Base-by-base conservation (phyloP, 805 yeast species). In the Vanderwaltozyma yarrowii region DNA sequence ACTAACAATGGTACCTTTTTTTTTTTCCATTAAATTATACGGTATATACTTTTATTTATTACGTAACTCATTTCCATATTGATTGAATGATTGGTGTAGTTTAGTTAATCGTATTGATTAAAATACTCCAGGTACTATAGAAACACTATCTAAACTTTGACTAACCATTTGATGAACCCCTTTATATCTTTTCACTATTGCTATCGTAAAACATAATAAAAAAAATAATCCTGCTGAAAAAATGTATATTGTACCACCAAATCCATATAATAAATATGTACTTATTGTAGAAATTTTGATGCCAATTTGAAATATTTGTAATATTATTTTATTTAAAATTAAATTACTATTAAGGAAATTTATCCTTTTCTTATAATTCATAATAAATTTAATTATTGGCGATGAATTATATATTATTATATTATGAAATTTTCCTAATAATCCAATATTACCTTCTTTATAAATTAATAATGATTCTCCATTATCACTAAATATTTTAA, bases 391-490 rank as follows among this genome's bases (percentile, higher is more conserved):
- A 12, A 49, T 39, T 13, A 45, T 13, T 5, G 56, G 54, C n/a
- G 48, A 42, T 7, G 55, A 40, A 32, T 56, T 50, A 42, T 43
- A 57, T 3, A 56, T 48, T 5, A 58, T 37, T 5, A 57, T 47
- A 35, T 58, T 58, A 42, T 59, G 62, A 31, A 57, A 59, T 41
- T 53, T 58, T 26, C 54, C 54, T 35, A 58, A 29, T 27, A 58
- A 39, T 9, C 56, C 52, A 27, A 45, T 20, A 8, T 42, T 38
- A 14, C 41, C 36, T n/a, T 44, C 41, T 15, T 33, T 35, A 29
- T 40, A 45, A 5, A 47, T 40, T 13, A 46, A n/a, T 17, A 46
- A 17, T 11, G 48, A 36, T 18, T 35, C 38, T 18, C 45, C 43
- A 41, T 65, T 65, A 34, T 65, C 67, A 38, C 45, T 43, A 16